These are phyloP conservation scores for Lactarius quietus DNA, from an alignment of 768 basidiomycete species.

Conservation along the genomic window DNA sequence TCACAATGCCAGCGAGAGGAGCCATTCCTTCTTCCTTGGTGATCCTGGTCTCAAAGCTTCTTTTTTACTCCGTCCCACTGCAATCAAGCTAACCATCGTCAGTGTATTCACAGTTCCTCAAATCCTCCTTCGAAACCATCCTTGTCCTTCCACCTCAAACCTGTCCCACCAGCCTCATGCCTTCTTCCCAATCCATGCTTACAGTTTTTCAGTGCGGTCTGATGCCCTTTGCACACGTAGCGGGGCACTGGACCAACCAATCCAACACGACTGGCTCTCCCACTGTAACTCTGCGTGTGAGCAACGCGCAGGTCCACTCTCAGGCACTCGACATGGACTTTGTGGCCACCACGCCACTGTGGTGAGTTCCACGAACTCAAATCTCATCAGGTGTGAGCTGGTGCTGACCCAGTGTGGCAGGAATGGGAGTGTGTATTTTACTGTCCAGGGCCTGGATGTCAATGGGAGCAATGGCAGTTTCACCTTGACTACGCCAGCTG, in stretches of 20 bases:
- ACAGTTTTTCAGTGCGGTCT: constrained; percentile 1
- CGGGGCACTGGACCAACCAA: neutral
- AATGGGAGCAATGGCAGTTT: neutral
- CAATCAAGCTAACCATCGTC: no score
- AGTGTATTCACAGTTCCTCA: no score
- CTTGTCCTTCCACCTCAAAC: no score
- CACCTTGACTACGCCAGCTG: neutral
- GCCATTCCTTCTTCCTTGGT: no score
- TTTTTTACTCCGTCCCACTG: no score
- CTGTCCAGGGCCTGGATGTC: neutral
- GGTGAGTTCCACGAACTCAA: neutral
- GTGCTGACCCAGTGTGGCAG: neutral
- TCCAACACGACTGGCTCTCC: neutral
- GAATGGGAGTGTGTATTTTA: constrained; percentile 1
- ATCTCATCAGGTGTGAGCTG: neutral
- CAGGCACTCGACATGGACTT: neutral
- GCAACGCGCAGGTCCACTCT: neutral
- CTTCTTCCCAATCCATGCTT: neutral
- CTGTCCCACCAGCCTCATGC: neutral
- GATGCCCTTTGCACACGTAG: constrained; percentile 10
- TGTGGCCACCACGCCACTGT: neutral
- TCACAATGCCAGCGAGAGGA: no score
- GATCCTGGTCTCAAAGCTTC: no score
- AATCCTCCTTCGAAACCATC: no score
- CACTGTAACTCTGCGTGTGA: neutral